These are phyloP conservation scores for Xerocomus amazonicus DNA, from an alignment of 1,284 basidiomycete species.

Conservation along the genomic window DNA sequence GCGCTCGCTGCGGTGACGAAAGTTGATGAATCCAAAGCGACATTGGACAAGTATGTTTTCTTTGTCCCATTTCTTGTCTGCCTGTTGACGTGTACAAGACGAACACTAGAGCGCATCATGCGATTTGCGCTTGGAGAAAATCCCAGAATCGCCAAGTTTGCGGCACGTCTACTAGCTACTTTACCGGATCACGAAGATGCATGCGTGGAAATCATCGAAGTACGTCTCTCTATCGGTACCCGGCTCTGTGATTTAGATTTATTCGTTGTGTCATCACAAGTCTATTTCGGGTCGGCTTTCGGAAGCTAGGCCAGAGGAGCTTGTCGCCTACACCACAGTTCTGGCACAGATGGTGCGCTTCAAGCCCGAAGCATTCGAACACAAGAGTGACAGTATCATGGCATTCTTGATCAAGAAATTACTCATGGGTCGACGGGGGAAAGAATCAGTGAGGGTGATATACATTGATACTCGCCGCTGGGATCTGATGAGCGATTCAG, in stretches of 20 bases:
- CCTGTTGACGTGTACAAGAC: slow-evolving; percentile 37
- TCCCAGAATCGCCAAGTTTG: slow-evolving; percentile 80
- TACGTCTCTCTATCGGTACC: slow-evolving; percentile 34
- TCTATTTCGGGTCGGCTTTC: slow-evolving; percentile 56
- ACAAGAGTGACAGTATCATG: slow-evolving; percentile 70
- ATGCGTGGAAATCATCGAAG: slow-evolving; percentile 61
- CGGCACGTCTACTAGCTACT: slow-evolving; percentile 72
- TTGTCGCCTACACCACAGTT: slow-evolving; percentile 68
- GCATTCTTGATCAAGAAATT: slow-evolving; percentile 71
- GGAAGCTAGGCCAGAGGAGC: slow-evolving; percentile 47
- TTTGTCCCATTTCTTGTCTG: not conserved
- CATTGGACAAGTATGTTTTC: slow-evolving; percentile 62
- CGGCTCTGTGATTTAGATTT: not conserved
- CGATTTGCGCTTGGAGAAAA: slow-evolving; percentile 62
- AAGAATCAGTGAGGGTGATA: slow-evolving; percentile 43
- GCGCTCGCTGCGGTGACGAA: slow-evolving; percentile 68
- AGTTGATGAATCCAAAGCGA: slow-evolving; percentile 53
- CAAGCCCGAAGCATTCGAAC: slow-evolving; percentile 72
- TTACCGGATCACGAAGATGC: slow-evolving; percentile 51
- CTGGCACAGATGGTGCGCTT: slow-evolving; percentile 74
- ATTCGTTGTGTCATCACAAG: slow-evolving; percentile 33
- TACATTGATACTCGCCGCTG: not conserved
- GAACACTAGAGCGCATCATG: slow-evolving; percentile 63
- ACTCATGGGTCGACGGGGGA: slow-evolving; percentile 53
- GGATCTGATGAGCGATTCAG: slow-evolving; percentile 21